Conservation (phyloP, 139 green algal genomes). For the Tetradesmus lagerheimii region DNA sequence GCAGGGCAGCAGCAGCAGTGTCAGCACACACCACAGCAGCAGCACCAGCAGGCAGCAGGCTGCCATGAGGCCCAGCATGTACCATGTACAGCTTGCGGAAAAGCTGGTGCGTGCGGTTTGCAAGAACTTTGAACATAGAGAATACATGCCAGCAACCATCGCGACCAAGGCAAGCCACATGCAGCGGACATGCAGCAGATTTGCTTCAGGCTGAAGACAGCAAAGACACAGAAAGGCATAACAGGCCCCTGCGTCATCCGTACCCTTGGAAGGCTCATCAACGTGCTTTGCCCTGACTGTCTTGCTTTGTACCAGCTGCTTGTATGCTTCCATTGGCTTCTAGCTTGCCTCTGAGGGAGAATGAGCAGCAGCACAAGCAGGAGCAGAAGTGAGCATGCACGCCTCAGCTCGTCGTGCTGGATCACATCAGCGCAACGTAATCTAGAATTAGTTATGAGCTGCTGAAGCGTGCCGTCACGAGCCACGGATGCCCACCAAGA, state of each 20-base stretch:
- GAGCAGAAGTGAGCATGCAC: neutral
- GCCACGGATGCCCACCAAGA: neutral
- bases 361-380: neutral
- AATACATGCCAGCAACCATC: too few species aligned
- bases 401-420: neutral
- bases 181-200: too few species aligned
- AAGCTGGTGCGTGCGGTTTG: too few species aligned
- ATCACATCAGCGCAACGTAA: too few species aligned
- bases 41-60: neutral
- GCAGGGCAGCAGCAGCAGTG: neutral
- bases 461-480: neutral
- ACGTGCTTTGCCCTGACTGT: constrained; percentile 40
- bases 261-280: constrained; percentile 19
- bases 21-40: neutral
- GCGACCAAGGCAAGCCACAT: too few species aligned
- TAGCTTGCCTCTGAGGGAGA: neutral
- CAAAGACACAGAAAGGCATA: too few species aligned
- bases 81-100: too few species aligned
- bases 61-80: too few species aligned
- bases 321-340: constrained; percentile 35
- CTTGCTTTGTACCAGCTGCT: constrained; percentile 10
- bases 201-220: too few species aligned
- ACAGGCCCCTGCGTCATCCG: too few species aligned
- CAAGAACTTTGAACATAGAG: too few species aligned
- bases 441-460: too few species aligned